Base-by-base conservation (phyloP, 202 grass and related monocot genomes). In the Digitaria exilis region DNA sequence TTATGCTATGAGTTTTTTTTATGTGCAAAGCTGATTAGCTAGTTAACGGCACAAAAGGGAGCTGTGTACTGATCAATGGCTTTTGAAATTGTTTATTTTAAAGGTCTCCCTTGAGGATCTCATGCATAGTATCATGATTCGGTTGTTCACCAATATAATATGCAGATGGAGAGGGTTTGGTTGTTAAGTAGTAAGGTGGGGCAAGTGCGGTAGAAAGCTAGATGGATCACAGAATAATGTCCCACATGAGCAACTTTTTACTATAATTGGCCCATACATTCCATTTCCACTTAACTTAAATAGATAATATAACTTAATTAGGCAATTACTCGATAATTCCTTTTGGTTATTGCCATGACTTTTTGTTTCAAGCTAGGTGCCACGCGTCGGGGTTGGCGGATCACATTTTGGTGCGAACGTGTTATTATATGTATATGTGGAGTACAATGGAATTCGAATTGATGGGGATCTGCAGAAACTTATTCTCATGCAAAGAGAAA, bases 1-100 rank as follows among this genome's bases (percentile, higher is more conserved):
- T 83, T 90, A 79, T 78, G 73, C 31, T 62, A 26, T 63, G 42
- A 44, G 18, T 50, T 73, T 3, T 78, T 65, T 60, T 65, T 60
- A 58, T 22, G 22, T 21, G 9, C 32, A 51, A 79, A 52, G 59
- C 24, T 68, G 58, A 83, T 79, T 79, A 86, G 79, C 73, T 78
- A 67, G 83, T 85, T 85, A 81, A 85, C 87, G 88, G 59, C 65
- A 73, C 17, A 73, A 85, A 85, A 65, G 59, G 57, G 49, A 28
- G 49, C 6, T 77, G 77, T 21, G 16, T 32, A 72, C 69, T 72
- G 45, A 37, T 17, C 44, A 31, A 37, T 37, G 30, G 13, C 61
- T 87, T 87, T 87, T 48, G 41, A 13, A 77, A 50, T 54, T 76
- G 11, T 51, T 85, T 85, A 80, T 25, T 42, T 14, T 14, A 43